Evolutionary conservation across 2,329 filamentous ascomycete genomes (phyloP).

Genomic region (Colletotrichum ledebouriae): DNA sequence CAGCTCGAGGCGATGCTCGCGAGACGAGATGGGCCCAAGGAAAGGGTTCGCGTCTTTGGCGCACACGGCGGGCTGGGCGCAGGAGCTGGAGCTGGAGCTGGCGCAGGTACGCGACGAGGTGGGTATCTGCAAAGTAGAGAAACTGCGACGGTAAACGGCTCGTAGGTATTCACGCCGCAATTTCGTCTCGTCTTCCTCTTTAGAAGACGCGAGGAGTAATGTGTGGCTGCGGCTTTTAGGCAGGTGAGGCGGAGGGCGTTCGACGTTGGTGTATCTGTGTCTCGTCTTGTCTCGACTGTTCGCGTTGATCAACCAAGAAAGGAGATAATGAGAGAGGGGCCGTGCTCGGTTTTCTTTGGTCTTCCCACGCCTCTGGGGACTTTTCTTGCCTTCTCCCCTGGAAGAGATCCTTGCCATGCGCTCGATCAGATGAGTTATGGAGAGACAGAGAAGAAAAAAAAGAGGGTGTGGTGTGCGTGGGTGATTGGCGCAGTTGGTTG

Average conservation of each 20-base stretch:
- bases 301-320: conserved; percentile 34
- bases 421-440: conserved; percentile 5
- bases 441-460: too few relatives aligned
- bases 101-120: conserved; percentile 29
- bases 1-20: background rate
- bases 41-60: conserved; percentile 10
- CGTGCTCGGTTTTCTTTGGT: conserved; percentile 28
- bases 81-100: background rate
- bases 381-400: conserved; percentile 17
- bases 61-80: conserved; percentile 6
- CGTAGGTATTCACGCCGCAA: background rate
- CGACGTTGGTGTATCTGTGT: conserved; percentile 25
- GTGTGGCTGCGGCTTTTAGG: conserved; percentile 24
- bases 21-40: conserved; percentile 13
- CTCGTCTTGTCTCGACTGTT: conserved; percentile 38
- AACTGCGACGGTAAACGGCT: background rate
- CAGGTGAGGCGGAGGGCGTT: conserved; percentile 27
- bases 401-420: conserved; percentile 16
- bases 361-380: background rate
- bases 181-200: background rate
- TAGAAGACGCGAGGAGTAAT: background rate
- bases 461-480: conserved; percentile 10
- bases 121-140: conserved; percentile 20
- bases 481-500: conserved; percentile 20
- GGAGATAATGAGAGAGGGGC: conserved; percentile 25